Evolutionary conservation across 805 yeast genomes (phyloP).

Genomic region (Ogataea ganodermae): DNA sequence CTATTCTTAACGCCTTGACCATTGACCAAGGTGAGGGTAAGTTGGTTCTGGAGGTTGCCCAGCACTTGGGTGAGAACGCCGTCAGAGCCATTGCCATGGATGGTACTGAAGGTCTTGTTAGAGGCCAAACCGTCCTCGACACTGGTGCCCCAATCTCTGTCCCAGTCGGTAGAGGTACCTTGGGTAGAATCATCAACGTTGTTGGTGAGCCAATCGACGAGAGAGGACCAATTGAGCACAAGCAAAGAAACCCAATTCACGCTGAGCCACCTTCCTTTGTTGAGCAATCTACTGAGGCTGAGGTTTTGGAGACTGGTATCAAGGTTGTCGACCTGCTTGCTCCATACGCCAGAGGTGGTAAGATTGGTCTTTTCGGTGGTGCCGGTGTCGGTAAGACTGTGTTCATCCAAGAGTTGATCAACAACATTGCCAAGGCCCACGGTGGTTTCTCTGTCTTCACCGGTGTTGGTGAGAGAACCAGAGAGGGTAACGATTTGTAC

Average conservation of each 20-base stretch:
- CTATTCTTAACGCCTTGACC: slow-evolving; percentile 94
- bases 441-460: slow-evolving; percentile 99
- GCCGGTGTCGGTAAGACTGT: slow-evolving; percentile 99
- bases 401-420: slow-evolving; percentile 98
- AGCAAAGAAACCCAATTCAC: slow-evolving; percentile 96
- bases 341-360: slow-evolving; percentile 99
- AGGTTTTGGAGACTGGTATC: slow-evolving; percentile 98
- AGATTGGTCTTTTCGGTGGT: slow-evolving; percentile 99
- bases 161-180: slow-evolving; percentile 98
- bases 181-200: slow-evolving; percentile 98
- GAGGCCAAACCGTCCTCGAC: slow-evolving; percentile 90
- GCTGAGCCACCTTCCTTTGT: slow-evolving; percentile 96
- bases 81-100: slow-evolving; percentile 99
- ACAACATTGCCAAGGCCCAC: slow-evolving; percentile 99
- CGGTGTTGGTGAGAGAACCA: slow-evolving; percentile 99
- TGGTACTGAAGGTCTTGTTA: slow-evolving; percentile 99
- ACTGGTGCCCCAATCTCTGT: slow-evolving; percentile 99
- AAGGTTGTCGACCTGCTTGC: slow-evolving; percentile 99
- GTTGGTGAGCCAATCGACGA: slow-evolving; percentile 99
- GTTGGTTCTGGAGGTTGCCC: slow-evolving; percentile 96
- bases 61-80: slow-evolving; percentile 99
- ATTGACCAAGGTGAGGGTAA: slow-evolving; percentile 69
- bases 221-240: slow-evolving; percentile 96
- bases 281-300: slow-evolving; percentile 97
- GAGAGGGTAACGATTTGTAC: slow-evolving; percentile 99